Evolutionary conservation across 2,329 filamentous ascomycete genomes (phyloP), one percentile per base, ranked within the genome.

Genomic region (Annulohypoxylon truncatum): DNA sequence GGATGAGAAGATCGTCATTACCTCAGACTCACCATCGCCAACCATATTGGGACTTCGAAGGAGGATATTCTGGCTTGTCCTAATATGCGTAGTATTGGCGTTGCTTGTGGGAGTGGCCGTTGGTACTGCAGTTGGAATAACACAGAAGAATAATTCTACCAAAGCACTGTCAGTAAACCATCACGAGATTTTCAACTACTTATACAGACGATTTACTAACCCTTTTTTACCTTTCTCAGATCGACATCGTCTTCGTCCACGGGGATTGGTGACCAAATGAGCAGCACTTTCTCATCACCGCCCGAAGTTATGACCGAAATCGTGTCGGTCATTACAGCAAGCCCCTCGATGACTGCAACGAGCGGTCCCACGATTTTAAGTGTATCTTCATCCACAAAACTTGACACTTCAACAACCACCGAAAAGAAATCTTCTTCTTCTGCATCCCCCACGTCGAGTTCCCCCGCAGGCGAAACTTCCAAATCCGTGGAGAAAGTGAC

Each of bases 51-150:
- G 70, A 13, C 26, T 72, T 2, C 44, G 52, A 52, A 69, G 58
- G 46, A 66, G 60, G 24, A 57, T 53, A n/a, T 68, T 71, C 47
- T 53, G 52, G 51, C 54, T 72, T 24, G 10, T 70, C n/a, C 12
- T 73, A 3, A 58, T 58, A 35, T 54, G 67, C 10, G 53, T 66
- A 40, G 20, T 71, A n/a, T n/a, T 73, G 5, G 56, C 42, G 4
- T 24, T 62, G 15, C n/a, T 74, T n/a, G 53, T 64, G 22, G 71
- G 61, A n/a, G 42, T 69, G 42, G 64, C 68, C 20, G 53, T 72
- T 8, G 72, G 73, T 24, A 50, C 68, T 24, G 72, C 67, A 4
- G 70, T 75, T n/a, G 67, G 67, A 3, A 42, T 73, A 15, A 69
- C 68, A 13, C 62, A 60, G 24, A 69, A 59, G 2, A 69, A 69